Base-by-base conservation (phyloP, 2,329 filamentous ascomycete species). In the Colletotrichum spaethianum region DNA sequence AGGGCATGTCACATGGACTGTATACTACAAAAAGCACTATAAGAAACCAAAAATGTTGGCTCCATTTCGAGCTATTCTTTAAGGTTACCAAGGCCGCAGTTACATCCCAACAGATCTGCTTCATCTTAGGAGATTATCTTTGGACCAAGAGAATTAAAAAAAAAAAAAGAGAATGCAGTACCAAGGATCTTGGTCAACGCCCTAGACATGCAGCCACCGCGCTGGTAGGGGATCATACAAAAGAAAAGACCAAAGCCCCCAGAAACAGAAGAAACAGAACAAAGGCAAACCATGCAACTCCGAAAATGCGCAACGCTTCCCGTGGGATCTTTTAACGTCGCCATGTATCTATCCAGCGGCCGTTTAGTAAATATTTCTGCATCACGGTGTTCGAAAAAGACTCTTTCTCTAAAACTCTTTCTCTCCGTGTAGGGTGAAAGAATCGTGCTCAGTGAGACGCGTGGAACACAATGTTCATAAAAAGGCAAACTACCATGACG, bases 401-500 rank as follows among this genome's bases (percentile, higher is more conserved):
- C 23, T 60, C 53, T 67, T 56, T 28, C 70, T 72, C 59, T 64
- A 60, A 18, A 59, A 38, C 38, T 60, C 4, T 53, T 31, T 14
- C 14, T 60, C 62, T 28, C 18, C 50, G 20, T 56, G 20, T 16
- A 48, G 53, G n/a, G 7, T 3, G 12, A 55, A 50, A 20, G 16
- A 28, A 36, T 18, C 52, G 28, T 12, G 23, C 31, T 75, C 82
- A 94, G 83, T 93, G 90, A 68, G 88, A 87, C 67, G 87, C 89
- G 62, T 90, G 87, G 77, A 96, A 95, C 77, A 98, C 93, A 18
- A 93, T 91, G 80, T 98, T 98, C 79, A 95, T 94, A 53, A 90
- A 85, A 76, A 99, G 83, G 80, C 95, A 98, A 59, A 96, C 92
- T 36, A 94, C 84, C 96, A 99, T 98, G 64, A 99, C 95, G 60